These are phyloP conservation scores for Filosporella fistucella DNA, from an alignment of 495 filamentous ascomycete genomes.

Conservation along the genomic window DNA sequence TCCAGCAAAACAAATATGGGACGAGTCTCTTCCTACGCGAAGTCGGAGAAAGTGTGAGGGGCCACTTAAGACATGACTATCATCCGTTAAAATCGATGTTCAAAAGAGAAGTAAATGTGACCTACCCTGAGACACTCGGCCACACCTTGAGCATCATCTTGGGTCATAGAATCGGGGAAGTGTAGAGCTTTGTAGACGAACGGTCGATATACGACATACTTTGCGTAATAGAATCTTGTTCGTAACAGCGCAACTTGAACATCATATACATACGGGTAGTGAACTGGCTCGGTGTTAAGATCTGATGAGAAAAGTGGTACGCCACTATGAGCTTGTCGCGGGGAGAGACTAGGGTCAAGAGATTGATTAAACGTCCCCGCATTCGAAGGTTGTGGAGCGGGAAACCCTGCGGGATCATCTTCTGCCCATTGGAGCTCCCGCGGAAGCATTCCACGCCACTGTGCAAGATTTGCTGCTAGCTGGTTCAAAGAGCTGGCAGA, in stretches of 20 bases:
- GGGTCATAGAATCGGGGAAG: constrained; percentile 45
- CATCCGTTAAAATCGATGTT: not conserved
- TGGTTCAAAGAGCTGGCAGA: constrained; percentile 37
- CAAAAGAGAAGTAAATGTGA: not conserved
- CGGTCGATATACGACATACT: constrained; percentile 53
- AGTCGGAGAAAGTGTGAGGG: constrained; percentile 50
- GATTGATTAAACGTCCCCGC: constrained; percentile 3
- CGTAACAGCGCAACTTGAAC: constrained; percentile 51
- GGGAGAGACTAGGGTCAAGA: constrained; percentile 21
- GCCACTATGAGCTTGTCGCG: not conserved
- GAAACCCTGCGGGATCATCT: constrained; percentile 39
- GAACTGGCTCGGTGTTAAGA: constrained; percentile 34
- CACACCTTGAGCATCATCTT: constrained; percentile 44
- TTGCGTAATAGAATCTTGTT: constrained; percentile 54
- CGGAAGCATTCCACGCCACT: constrained; percentile 52
- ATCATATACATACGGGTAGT: constrained; percentile 46
- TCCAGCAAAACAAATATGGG: constrained; percentile 55
- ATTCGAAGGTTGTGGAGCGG: constrained; percentile 11
- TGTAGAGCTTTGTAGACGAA: constrained; percentile 60
- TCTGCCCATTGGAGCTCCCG: constrained; percentile 49
- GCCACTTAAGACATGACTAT: constrained; percentile 45
- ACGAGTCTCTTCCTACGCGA: constrained; percentile 50
- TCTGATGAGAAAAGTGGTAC: constrained; percentile 42
- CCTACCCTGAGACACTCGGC: constrained; percentile 43
- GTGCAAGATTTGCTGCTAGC: constrained; percentile 43